Evolutionary conservation across 2,329 filamentous ascomycete species (phyloP).

Genomic region (Xylogone sp.): DNA sequence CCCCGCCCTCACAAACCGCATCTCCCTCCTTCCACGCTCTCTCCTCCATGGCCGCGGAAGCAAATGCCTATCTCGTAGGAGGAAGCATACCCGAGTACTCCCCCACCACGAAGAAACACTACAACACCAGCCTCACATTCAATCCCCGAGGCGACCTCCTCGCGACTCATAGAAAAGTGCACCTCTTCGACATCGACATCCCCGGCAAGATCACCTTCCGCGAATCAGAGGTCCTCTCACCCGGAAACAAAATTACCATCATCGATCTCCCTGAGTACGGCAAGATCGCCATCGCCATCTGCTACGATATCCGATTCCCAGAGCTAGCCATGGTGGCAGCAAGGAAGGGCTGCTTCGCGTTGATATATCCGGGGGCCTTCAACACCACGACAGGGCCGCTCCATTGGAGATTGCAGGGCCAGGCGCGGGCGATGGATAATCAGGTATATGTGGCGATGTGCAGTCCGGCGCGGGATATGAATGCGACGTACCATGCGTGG

Average conservation of each 20-base stretch:
- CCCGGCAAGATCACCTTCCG: constrained; percentile 90
- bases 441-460: constrained; percentile 92
- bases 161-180: constrained; percentile 88
- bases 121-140: constrained; percentile 89
- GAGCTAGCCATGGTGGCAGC: constrained; percentile 89
- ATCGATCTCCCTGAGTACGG: constrained; percentile 88
- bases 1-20: constrained; percentile 64
- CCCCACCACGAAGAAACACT: constrained; percentile 61
- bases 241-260: constrained; percentile 81
- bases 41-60: constrained; percentile 72
- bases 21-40: constrained; percentile 86
- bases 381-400: constrained; percentile 88
- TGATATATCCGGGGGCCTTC: constrained; percentile 95
- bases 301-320: constrained; percentile 96
- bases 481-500: constrained; percentile 80
- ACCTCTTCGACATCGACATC: constrained; percentile 97
- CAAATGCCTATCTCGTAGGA: constrained; percentile 77
- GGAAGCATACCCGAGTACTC: constrained; percentile 89
- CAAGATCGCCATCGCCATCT: constrained; percentile 83
- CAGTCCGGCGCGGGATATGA: constrained; percentile 78
- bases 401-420: constrained; percentile 83
- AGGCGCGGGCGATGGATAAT: constrained; percentile 86
- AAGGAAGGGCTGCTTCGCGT: constrained; percentile 77
- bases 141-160: constrained; percentile 72
- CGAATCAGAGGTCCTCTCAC: constrained; percentile 83